These are phyloP conservation scores for Monosporozyma yasuniensis DNA, from an alignment of 805 yeast species.

Conservation along the genomic window DNA sequence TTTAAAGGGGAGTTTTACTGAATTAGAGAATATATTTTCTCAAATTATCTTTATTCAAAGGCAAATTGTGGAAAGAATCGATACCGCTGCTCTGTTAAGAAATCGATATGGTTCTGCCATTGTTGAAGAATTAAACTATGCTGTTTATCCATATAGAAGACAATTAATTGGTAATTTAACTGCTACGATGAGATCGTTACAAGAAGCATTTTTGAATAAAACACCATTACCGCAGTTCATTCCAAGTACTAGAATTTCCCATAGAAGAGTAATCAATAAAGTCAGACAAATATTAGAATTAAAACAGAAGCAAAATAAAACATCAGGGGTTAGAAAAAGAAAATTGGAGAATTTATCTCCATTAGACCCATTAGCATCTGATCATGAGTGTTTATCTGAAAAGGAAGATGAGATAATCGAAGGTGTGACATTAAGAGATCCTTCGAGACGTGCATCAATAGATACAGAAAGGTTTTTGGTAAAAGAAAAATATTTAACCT, in stretches of 20 bases:
- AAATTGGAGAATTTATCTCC: conserved; percentile 1
- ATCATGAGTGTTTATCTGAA: conserved; percentile 13
- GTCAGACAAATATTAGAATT: conserved; percentile 33
- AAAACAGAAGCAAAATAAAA: conserved; percentile 14
- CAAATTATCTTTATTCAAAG: conserved; percentile 39
- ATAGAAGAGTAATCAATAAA: conserved; percentile 36
- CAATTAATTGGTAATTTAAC: conserved; percentile 37
- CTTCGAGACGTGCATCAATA: not conserved
- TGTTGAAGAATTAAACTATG: conserved; percentile 35
- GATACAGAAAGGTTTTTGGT: conserved; percentile 17
- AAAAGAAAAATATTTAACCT: conserved; percentile 36
- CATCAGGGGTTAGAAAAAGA: not conserved
- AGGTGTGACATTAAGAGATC: not conserved
- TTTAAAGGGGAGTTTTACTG: conserved; percentile 38
- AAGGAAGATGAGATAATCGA: not conserved
- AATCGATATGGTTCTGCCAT: conserved; percentile 38
- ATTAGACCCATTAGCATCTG: conserved; percentile 7
- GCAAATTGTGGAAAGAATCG: conserved; percentile 40
- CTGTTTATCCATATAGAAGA: conserved; percentile 37
- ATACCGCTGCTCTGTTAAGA: conserved; percentile 37
- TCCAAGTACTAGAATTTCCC: conserved; percentile 43
- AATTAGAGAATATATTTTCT: conserved; percentile 32
- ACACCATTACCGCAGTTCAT: conserved; percentile 42
- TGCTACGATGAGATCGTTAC: conserved; percentile 34
- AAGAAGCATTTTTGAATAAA: conserved; percentile 36